Base-by-base conservation (phyloP, 78 protist genomes). In the Bodo saltans region DNA sequence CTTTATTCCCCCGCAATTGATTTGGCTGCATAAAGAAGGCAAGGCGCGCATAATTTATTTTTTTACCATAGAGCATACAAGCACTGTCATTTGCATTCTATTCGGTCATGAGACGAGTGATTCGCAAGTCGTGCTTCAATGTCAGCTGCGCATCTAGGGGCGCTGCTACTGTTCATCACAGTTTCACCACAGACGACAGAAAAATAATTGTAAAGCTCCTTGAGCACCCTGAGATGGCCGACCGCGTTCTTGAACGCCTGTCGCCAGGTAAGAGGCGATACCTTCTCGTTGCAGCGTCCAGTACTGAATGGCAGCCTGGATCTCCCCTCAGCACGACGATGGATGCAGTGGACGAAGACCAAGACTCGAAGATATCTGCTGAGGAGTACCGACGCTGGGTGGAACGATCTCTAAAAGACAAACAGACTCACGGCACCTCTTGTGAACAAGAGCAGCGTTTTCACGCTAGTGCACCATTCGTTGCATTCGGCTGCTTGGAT, bases 401-500 rank as follows among this genome's bases (percentile, higher is more conserved):
- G 60, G 17, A 47, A 17, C 60, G 60, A 47, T 47, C 60, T 8
- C 17, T 23, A 47, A 17, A 47, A 8, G 60, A 17, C 60, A 17
- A 47, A 23, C 60, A 8, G 60, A 8, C n/a, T 47, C 60, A 17
- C 60, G 60, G n/a, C n/a, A n/a, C n/a, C n/a, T n/a, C n/a, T n/a
- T n/a, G n/a, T n/a, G n/a, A n/a, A n/a, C n/a, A n/a, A n/a, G n/a
- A n/a, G n/a, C n/a, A n/a, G n/a, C n/a, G n/a, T n/a, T 47, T 8
- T 17, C 17, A 47, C 60, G 17, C 60, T 17, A 67, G 39, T 27
- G 67, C 42, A 25, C 81, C 81, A 17, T 30, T 76, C 42, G 35
- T 76, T 27, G 81, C 42, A 25, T 76, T 76, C 41, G 81, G 81
- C 3, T 76, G 35, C 52, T 11, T 76, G 4, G 81, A 76, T 38